Evolutionary conservation across 163 green algal species (phyloP), one percentile per base, ranked within the genome.

Genomic region (Chloromonas sp.): DNA sequence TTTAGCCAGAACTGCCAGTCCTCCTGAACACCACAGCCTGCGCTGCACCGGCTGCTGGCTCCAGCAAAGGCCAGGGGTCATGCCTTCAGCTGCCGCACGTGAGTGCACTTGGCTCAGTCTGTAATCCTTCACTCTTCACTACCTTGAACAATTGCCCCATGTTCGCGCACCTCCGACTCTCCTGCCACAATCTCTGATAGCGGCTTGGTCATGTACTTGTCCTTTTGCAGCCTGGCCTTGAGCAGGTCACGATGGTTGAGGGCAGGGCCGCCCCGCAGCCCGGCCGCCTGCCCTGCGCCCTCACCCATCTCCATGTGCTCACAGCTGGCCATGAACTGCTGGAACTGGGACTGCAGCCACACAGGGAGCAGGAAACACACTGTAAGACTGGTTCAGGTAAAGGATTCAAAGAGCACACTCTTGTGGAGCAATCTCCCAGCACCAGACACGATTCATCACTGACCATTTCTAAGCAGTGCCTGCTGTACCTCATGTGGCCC

Each of bases 201-300:
- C n/a, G 96, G 94, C 88, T 94, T 90, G 60, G 91, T 93, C 70
- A 94, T 87, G 84, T 93, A 97, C 87, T 96, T 96, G 60, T 96
- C 90, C 85, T 86, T 87, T 85, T 91, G 89, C 81, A 87, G 77
- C 70, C 79, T 84, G 1, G 66, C 66, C 81, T 84, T 84, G 1
- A 84, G 81, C 81, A 84, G 58, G 36, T 84, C 81, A 1, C 81
- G 62, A 57, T 79, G 77, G 81, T 61, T 84, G 14, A 58, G 81
- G 60, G 60, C 79, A 83, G 60, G 79, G 13, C 60, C 60, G 11
- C 60, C 2, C 79, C 71, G 2, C 13, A 36, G 59, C 36, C 78
- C 78, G 1, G 8, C 57, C 15, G 58, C 60, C 3, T n/a, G 15
- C 36, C 81, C 81, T 14, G 57, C 36, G 3, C 13, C 15, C 76